Conservation (phyloP, 2,329 filamentous ascomycete species). For the Trichoderma hamatum region DNA sequence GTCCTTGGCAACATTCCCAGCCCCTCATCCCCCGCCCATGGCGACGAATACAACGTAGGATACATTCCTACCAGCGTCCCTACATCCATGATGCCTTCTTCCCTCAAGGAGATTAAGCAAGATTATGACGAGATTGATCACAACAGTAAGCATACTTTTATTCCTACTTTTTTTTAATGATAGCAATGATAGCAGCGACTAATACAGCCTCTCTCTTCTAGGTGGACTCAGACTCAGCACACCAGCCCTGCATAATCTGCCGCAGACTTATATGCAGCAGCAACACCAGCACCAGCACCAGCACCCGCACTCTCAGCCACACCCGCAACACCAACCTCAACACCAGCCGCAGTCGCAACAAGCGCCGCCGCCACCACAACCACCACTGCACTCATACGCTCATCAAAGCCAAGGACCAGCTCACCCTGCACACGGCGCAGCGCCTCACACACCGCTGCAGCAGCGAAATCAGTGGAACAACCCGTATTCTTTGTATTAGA, state of each 20-base stretch:
- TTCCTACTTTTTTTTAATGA: neutral
- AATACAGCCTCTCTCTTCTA: slow-evolving; percentile 9
- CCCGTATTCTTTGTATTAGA: slow-evolving; percentile 15
- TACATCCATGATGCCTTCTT: slow-evolving; percentile 45
- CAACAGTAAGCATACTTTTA: slow-evolving; percentile 35
- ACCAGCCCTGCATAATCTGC: slow-evolving; percentile 30
- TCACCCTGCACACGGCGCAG: slow-evolving; percentile 11
- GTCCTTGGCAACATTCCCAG: slow-evolving; percentile 55
- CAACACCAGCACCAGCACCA: slow-evolving; percentile 34
- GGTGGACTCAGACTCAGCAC: slow-evolving; percentile 39
- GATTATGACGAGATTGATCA: slow-evolving; percentile 45
- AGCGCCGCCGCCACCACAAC: slow-evolving; percentile 4
- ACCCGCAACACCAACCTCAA: slow-evolving; percentile 36
- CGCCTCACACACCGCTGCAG: slow-evolving; percentile 22
- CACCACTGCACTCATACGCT: slow-evolving; percentile 11
- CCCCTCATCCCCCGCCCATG: slow-evolving; percentile 52
- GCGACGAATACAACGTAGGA: slow-evolving; percentile 50
- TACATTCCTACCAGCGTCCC: slow-evolving; percentile 57
- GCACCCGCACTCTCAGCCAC: slow-evolving; percentile 36
- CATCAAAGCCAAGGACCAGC: slow-evolving; percentile 13
- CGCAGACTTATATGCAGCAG: slow-evolving; percentile 37
- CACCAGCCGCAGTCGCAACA: slow-evolving; percentile 34
- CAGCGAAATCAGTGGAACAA: slow-evolving; percentile 27
- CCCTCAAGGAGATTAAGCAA: slow-evolving; percentile 44
- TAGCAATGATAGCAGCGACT: slow-evolving; percentile 34